Evolutionary conservation across 176 grass and related monocot species (phyloP).

Genomic region (Rhynchospora pubera): DNA sequence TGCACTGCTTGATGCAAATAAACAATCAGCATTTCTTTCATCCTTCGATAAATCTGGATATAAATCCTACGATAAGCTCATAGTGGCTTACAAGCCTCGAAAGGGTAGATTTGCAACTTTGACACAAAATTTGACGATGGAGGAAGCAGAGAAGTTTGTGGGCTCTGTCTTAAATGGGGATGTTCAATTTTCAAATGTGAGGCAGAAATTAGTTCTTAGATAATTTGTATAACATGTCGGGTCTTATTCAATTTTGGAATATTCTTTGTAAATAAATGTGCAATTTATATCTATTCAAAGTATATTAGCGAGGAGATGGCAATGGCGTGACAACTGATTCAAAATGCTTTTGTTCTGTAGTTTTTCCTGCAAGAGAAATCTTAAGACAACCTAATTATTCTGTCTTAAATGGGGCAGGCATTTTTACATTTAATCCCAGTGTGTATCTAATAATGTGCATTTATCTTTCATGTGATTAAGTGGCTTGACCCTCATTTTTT

Average conservation of each 20-base stretch:
- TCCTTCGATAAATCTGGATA: constrained; percentile 57
- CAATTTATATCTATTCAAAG: not conserved
- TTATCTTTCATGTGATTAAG: no score
- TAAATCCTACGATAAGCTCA: constrained; percentile 40
- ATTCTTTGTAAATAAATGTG: constrained; percentile 14
- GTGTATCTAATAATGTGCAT: not conserved
- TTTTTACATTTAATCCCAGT: not conserved
- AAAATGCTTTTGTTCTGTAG: not conserved
- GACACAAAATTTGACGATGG: constrained; percentile 42
- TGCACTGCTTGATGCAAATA: constrained; percentile 56
- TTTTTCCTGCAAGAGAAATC: not conserved
- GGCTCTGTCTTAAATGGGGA: constrained; percentile 76
- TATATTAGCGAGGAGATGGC: not conserved
- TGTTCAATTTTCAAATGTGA: constrained; percentile 39
- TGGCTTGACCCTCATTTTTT: no score
- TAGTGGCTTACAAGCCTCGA: constrained; percentile 76
- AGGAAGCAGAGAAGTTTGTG: constrained; percentile 71
- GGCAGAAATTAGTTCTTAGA: constrained; percentile 45
- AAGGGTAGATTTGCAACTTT: constrained; percentile 46
- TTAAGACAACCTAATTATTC: not conserved
- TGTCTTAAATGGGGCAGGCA: not conserved
- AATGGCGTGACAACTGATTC: not conserved
- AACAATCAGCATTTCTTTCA: constrained; percentile 49
- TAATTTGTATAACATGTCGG: constrained; percentile 23
- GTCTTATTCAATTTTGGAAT: constrained; percentile 3